Base-by-base conservation (phyloP, 2,329 filamentous ascomycete species). In the Talaromyces sp. region DNA sequence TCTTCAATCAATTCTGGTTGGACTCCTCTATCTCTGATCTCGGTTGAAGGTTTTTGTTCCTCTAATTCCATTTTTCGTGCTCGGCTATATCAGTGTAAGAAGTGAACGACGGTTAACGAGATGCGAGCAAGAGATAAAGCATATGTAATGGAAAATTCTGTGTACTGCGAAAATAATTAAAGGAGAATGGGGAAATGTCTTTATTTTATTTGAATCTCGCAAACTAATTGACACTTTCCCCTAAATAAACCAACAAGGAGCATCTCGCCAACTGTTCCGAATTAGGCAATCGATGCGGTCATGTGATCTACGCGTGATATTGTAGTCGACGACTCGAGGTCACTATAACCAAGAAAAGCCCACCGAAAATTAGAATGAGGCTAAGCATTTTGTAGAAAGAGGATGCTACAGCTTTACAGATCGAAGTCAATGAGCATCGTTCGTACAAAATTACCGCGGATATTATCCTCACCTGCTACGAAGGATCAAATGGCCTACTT, bases 251-350 rank as follows among this genome's bases (percentile, higher is more conserved):
- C 8, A 7, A 35, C 37, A 37, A 24, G 31, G 31, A 27, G n/a
- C 3, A 31, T 37, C 39, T 43, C 35, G 14, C 33, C 2, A n/a
- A 10, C 5, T 22, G 8, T 13, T 41, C 60, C 60, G 1, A 24
- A 62, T 33, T n/a, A 11, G 47, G 60, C 8, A 54, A 62, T 27
- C 35, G 14, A 62, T 62, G 60, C 60, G 60, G 39, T 62, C 60
- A 62, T 35, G 33, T 62, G 60, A 50, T n/a, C 19, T 10, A 7
- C 6, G 14, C 2, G 13, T 31, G 27, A 31, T 5, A 27, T 31
- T 8, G 7, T 31, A 1, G 47, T 27, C 19, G 19, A 48, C 10
- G 6, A 22, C 9, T 48, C 8, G 3, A 10, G 13, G 47, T 5
- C 11, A 3, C 3, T 24, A 24, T 22, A 6, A 10, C 37, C 2